phyloP scores from a whole-genome alignment of 2,329 filamentous ascomycete species.

The Fusarium globosum region DNA sequence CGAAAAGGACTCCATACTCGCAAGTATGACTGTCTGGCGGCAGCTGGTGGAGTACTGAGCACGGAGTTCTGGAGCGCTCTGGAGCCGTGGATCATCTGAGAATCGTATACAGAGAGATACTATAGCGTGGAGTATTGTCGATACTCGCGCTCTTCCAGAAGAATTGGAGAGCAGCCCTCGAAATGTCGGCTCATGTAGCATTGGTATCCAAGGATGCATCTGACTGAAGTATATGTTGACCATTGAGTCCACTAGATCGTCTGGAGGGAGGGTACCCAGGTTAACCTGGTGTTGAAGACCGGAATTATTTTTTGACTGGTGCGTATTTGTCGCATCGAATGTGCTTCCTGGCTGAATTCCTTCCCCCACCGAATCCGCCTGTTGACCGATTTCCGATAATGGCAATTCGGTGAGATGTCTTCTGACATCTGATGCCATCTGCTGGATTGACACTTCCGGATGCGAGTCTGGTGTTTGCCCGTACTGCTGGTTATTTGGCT shows the following conservation, averaged over 20 bases:
- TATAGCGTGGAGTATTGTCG: conserved; percentile 53
- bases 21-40: conserved; percentile 46
- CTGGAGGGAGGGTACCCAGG: conserved; percentile 35
- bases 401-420: not conserved
- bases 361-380: not conserved
- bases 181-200: conserved; percentile 44
- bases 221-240: conserved; percentile 51
- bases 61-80: conserved; percentile 7
- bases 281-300: not conserved
- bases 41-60: conserved; percentile 45
- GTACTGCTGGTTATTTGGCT: not conserved
- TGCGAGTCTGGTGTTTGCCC: not conserved
- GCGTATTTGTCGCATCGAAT: not conserved
- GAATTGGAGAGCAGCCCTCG: conserved; percentile 19
- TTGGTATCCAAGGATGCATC: conserved; percentile 54
- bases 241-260: conserved; percentile 49
- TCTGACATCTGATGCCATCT: conserved; percentile 11
- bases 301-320: not conserved
- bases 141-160: conserved; percentile 31
- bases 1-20: conserved; percentile 50
- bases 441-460: not conserved
- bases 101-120: conserved; percentile 44
- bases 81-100: conserved; percentile 44
- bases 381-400: not conserved
- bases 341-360: not conserved